phyloP scores from a whole-genome alignment of 164 flowering plant genomes.

The Platanus orientalis region DNA sequence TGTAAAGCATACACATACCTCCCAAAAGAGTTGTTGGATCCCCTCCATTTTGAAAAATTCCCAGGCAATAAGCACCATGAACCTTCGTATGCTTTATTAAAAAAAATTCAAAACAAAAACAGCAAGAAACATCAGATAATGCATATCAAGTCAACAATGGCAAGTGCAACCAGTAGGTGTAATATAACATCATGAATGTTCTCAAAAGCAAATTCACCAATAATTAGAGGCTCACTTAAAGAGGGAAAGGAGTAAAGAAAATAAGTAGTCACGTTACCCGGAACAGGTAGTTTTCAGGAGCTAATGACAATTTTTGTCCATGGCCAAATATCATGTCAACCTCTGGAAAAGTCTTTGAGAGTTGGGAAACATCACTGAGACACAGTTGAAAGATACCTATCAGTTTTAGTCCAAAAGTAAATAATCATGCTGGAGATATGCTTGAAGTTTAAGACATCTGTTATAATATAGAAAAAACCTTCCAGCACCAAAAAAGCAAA shows the following conservation, averaged over 20 bases:
- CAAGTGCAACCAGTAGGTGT: not conserved
- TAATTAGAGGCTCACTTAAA: not conserved
- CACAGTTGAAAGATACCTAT: slow-evolving; percentile 10
- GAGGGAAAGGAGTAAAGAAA: no score
- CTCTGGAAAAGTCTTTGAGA: slow-evolving; percentile 65
- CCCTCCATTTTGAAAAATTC: slow-evolving; percentile 83
- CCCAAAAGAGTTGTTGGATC: slow-evolving; percentile 95
- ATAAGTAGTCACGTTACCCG: slow-evolving; percentile 46
- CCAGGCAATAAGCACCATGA: slow-evolving; percentile 90
- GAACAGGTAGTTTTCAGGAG: slow-evolving; percentile 96
- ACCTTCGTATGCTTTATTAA: slow-evolving; percentile 80
- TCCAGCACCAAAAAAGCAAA: slow-evolving; percentile 88
- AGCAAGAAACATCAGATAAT: slow-evolving; percentile 2
- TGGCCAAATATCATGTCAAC: slow-evolving; percentile 79
- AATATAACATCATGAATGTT: no score
- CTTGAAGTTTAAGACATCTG: no score
- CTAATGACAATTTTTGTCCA: slow-evolving; percentile 62
- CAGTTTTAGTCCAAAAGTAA: slow-evolving; percentile 1
- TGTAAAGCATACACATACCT: slow-evolving; percentile 40
- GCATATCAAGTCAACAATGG: not conserved
- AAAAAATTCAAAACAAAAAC: slow-evolving; percentile 1
- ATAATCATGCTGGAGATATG: slow-evolving; percentile 2
- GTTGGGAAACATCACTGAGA: slow-evolving; percentile 58
- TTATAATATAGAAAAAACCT: slow-evolving; percentile 58
- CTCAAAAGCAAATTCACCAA: not conserved